A percentile compares a stretch with the other conserved stretches of the same genome.
These are phyloP conservation scores for Hibiscus trionum DNA, from an alignment of 345 rosid genomes.

Conservation along the genomic window DNA sequence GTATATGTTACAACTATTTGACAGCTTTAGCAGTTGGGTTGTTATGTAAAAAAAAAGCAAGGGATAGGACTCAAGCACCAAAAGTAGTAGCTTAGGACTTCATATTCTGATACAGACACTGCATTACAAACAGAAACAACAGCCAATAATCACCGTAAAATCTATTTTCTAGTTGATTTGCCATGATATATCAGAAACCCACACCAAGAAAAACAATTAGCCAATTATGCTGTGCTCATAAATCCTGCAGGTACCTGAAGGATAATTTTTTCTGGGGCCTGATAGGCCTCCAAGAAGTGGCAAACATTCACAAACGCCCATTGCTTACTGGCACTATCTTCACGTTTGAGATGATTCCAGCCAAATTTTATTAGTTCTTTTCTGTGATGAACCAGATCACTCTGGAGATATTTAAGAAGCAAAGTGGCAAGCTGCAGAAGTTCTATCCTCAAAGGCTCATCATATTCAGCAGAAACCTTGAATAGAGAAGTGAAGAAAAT, in stretches of 20 bases:
- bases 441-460: conserved; percentile 94
- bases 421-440: conserved; percentile 95
- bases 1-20: not conserved
- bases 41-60: not conserved
- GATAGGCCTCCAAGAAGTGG: conserved; percentile 97
- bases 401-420: conserved; percentile 92
- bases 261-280: conserved; percentile 96
- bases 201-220: not conserved
- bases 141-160: not conserved
- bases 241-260: conserved; percentile 62
- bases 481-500: conserved; percentile 13
- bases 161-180: not conserved
- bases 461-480: conserved; percentile 97
- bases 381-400: conserved; percentile 92
- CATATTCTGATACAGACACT: not conserved
- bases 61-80: not conserved
- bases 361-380: conserved; percentile 98
- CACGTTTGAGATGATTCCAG: conserved; percentile 99
- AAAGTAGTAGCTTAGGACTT: not conserved
- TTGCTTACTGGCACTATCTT: conserved; percentile 99
- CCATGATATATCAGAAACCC: not conserved
- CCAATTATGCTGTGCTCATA: not conserved
- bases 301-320: conserved; percentile 99
- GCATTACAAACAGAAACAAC: not conserved
- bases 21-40: not conserved